Percentiles rank a stretch among this genome's conserved stretches.
Conservation (phyloP, 78 protist genomes). For the Dictyostelium brefeldianum region DNA sequence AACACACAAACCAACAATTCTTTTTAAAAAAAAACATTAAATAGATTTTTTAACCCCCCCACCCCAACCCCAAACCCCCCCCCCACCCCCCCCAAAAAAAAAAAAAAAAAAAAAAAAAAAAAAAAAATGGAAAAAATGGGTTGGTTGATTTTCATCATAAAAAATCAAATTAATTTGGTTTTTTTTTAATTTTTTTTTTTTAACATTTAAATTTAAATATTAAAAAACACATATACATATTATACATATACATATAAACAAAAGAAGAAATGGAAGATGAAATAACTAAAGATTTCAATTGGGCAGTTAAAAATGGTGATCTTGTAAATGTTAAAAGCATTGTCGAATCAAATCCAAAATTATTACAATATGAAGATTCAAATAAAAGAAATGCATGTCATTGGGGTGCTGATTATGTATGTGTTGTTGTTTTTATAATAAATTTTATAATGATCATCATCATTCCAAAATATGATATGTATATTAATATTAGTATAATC, state of each 20-base stretch:
- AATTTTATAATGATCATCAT: background rate
- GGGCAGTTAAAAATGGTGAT: slow-evolving; percentile 83
- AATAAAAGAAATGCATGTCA: slow-evolving; percentile 61
- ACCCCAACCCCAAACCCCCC: too few species aligned
- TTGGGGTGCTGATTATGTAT: slow-evolving; percentile 72
- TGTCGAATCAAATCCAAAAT: background rate
- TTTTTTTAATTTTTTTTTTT: slow-evolving; percentile 1
- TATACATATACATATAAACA: background rate
- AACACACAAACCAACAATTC: too few species aligned
- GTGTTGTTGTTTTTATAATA: background rate
- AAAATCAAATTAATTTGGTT: background rate
- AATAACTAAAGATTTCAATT: slow-evolving; percentile 13
- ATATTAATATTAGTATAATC: too few species aligned
- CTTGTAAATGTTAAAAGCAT: background rate
- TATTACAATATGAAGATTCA: slow-evolving; percentile 24
- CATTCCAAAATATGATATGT: background rate
- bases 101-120: background rate
- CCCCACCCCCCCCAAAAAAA: too few species aligned
- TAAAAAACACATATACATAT: too few species aligned
- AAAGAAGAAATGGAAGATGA: background rate
- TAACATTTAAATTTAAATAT: background rate
- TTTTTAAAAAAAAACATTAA: too few species aligned
- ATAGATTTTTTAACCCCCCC: too few species aligned
- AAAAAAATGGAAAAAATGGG: background rate
- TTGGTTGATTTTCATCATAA: background rate